Evolutionary conservation across 441 rosid genomes (phyloP).

Genomic region (Gossypium lobatum): DNA sequence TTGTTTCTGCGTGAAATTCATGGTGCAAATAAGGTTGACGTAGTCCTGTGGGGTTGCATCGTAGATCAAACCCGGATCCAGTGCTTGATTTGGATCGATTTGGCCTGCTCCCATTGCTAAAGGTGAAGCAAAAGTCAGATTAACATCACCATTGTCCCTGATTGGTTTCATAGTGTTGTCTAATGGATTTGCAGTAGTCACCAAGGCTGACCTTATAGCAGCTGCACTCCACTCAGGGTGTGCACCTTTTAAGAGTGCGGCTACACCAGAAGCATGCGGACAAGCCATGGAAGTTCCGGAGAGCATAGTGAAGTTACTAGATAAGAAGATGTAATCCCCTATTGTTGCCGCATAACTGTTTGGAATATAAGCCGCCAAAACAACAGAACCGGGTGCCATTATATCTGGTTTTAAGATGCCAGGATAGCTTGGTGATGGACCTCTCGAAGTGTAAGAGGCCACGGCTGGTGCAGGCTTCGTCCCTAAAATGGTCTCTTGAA

Average conservation of each 20-base stretch:
- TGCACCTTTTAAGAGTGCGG: slow-evolving; percentile 30
- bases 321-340: slow-evolving; percentile 14
- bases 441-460: slow-evolving; percentile 40
- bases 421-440: slow-evolving; percentile 37
- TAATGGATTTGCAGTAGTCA: slow-evolving; percentile 32
- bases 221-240: slow-evolving; percentile 41
- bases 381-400: slow-evolving; percentile 31
- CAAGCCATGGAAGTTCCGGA: slow-evolving; percentile 44
- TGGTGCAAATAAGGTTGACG: slow-evolving; percentile 36
- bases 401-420: slow-evolving; percentile 34
- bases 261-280: slow-evolving; percentile 35
- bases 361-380: slow-evolving; percentile 28
- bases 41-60: slow-evolving; percentile 42
- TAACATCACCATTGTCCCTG: slow-evolving; percentile 24
- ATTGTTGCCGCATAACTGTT: background rate
- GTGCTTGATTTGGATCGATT: slow-evolving; percentile 29
- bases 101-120: slow-evolving; percentile 24
- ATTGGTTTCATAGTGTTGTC: slow-evolving; percentile 33
- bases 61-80: slow-evolving; percentile 49
- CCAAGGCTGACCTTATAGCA: slow-evolving; percentile 34
- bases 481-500: slow-evolving; percentile 35
- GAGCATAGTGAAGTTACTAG: slow-evolving; percentile 19
- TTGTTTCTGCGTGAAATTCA: slow-evolving; percentile 36
- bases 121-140: slow-evolving; percentile 7
- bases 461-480: slow-evolving; percentile 36